A percentile compares a stretch with the other conserved stretches of the same genome.
Evolutionary conservation across 1,139 yeast genomes (phyloP).

Genomic region (Kodamaea derodonti): DNA sequence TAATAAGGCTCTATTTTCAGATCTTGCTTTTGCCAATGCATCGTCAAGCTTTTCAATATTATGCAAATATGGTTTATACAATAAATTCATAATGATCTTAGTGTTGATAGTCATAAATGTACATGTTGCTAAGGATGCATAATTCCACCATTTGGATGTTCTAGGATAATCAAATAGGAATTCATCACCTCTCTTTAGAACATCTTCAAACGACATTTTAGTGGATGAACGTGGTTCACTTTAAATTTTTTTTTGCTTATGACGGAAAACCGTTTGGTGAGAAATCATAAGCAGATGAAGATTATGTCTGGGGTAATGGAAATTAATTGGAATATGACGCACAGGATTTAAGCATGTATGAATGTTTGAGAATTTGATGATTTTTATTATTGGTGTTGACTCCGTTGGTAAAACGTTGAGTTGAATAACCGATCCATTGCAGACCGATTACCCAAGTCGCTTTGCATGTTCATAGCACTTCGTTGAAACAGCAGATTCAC

Average conservation of each 20-base stretch:
- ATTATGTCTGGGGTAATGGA: no score
- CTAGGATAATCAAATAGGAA: constrained; percentile 64
- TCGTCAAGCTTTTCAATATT: constrained; percentile 60
- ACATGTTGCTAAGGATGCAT: constrained; percentile 68
- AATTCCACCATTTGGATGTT: constrained; percentile 56
- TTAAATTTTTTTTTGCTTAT: no score
- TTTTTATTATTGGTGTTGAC: no score
- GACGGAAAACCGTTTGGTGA: no score
- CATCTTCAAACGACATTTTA: constrained; percentile 72
- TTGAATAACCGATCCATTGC: no score
- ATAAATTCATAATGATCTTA: constrained; percentile 55
- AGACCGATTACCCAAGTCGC: no score
- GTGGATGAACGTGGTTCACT: neutral
- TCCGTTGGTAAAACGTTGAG: no score
- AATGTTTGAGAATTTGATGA: no score
- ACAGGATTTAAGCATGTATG: no score
- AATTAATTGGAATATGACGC: no score
- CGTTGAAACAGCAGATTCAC: no score
- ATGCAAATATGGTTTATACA: constrained; percentile 61
- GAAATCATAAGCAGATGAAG: neutral
- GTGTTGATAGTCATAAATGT: constrained; percentile 61
- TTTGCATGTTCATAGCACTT: no score
- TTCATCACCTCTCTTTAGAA: constrained; percentile 70
- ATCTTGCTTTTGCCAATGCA: constrained; percentile 58
- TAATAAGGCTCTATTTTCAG: constrained; percentile 68